A percentile compares a stretch with the other conserved stretches of the same genome.
Evolutionary conservation across 176 grass and related monocot species (phyloP).

Genomic region (Alopecurus myosuroides): DNA sequence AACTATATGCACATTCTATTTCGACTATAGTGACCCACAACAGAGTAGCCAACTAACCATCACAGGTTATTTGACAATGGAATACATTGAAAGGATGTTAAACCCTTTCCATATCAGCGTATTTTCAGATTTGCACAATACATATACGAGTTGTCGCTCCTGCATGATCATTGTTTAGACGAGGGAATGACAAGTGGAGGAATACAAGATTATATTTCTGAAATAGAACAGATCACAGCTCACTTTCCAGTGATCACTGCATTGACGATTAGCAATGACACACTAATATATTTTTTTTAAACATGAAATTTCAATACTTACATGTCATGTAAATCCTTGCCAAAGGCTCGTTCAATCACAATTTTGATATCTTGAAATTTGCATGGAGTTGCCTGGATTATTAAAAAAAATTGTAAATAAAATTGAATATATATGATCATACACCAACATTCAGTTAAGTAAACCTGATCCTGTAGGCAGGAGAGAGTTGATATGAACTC

Average conservation of each 20-base stretch:
- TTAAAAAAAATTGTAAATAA: slow-evolving; percentile 27
- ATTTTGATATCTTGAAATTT: slow-evolving; percentile 74
- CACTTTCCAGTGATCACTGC: not conserved
- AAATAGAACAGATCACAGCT: not conserved
- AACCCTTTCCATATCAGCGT: not conserved
- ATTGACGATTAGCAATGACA: not conserved
- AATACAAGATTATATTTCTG: not conserved
- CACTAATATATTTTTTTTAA: not conserved
- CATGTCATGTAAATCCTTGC: slow-evolving; percentile 69
- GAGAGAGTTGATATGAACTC: slow-evolving; percentile 88
- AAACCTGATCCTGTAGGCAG: slow-evolving; percentile 85
- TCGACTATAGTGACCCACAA: not conserved
- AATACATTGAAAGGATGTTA: not conserved
- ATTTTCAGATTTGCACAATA: not conserved
- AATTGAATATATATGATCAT: not conserved
- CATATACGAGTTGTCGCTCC: not conserved
- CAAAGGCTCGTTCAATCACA: slow-evolving; percentile 64
- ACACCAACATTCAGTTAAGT: not conserved
- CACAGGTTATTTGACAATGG: not conserved
- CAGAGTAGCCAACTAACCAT: not conserved
- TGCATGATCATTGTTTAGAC: not conserved
- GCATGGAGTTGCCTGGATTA: slow-evolving; percentile 63
- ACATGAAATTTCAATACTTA: slow-evolving; percentile 29
- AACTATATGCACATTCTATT: not conserved
- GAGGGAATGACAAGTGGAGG: not conserved